Percentiles rank a stretch among this genome's conserved stretches.
These are phyloP conservation scores for Hypoxylon sp. DNA, from an alignment of 2,329 filamentous ascomycete genomes.

Conservation along the genomic window DNA sequence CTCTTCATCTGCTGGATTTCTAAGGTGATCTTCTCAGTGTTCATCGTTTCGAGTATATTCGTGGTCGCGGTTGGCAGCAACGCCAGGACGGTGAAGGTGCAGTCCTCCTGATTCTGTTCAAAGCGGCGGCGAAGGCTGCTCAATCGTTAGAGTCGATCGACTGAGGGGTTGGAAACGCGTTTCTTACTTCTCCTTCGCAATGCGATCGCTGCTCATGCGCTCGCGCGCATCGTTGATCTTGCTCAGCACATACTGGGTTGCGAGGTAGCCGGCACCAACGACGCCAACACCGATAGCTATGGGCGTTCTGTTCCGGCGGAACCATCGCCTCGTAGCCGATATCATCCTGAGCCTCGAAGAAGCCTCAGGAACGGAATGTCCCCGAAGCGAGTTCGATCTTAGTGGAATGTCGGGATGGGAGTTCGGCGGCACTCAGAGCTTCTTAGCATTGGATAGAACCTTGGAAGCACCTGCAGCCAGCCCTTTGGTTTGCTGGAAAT, in stretches of 20 bases:
- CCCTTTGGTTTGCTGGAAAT: constrained; percentile 16
- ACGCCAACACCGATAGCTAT: constrained; percentile 90
- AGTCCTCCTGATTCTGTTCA: constrained; percentile 99
- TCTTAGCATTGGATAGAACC: constrained; percentile 30
- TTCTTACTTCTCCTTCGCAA: constrained; percentile 93
- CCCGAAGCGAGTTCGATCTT: constrained; percentile 15
- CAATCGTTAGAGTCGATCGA: constrained; percentile 4
- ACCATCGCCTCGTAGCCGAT: constrained; percentile 85
- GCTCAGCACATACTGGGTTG: constrained; percentile 89
- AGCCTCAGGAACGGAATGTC: constrained; percentile 25
- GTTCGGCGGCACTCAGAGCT: constrained; percentile 32
- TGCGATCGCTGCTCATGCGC: constrained; percentile 95
- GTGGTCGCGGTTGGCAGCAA: constrained; percentile 91
- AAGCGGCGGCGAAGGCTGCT: constrained; percentile 90
- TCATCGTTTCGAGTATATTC: constrained; percentile 86
- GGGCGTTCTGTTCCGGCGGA: constrained; percentile 90
- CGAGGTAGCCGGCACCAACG: constrained; percentile 89
- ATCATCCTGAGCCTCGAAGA: constrained; percentile 62
- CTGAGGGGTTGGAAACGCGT: neutral
- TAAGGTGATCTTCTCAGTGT: constrained; percentile 91
- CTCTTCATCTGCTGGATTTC: constrained; percentile 94
- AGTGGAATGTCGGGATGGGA: constrained; percentile 1
- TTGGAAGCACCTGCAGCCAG: constrained; percentile 25
- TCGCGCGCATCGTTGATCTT: constrained; percentile 95
- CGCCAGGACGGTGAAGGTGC: constrained; percentile 97